A percentile compares a stretch with the other conserved stretches of the same genome.
phyloP scores from a whole-genome alignment of 2,329 filamentous ascomycete genomes.

The Fusarium temperatum region DNA sequence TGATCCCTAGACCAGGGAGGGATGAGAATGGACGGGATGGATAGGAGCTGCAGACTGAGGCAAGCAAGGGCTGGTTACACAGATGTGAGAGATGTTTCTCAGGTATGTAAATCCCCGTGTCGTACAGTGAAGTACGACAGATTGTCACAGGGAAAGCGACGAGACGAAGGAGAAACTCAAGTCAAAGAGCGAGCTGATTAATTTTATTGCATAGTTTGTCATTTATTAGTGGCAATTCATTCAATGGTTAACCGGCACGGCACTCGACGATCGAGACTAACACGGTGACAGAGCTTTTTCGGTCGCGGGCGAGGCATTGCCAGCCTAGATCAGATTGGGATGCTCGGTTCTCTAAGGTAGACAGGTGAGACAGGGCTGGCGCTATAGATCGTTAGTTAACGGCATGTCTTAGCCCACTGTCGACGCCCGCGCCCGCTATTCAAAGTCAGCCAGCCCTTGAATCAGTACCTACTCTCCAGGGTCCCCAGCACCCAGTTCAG shows the following conservation, averaged over 20 bases:
- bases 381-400: neutral
- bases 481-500: neutral
- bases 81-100: neutral
- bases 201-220: constrained; percentile 1
- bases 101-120: neutral
- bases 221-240: constrained; percentile 19
- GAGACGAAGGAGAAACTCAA: neutral
- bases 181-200: constrained; percentile 25
- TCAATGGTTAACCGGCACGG: constrained; percentile 8
- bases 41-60: neutral
- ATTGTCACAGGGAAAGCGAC: neutral
- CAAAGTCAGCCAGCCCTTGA: neutral
- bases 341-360: neutral
- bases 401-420: neutral
- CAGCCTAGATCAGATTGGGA: constrained; percentile 5
- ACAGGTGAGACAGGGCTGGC: constrained; percentile 9
- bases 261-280: neutral
- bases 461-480: neutral
- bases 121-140: neutral
- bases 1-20: constrained; percentile 4
- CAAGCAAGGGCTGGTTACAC: constrained; percentile 9
- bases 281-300: constrained; percentile 2
- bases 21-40: neutral
- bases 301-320: constrained; percentile 1
- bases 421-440: neutral